phyloP scores from a whole-genome alignment of 306 rosid genomes.

The Corylus avellana region DNA sequence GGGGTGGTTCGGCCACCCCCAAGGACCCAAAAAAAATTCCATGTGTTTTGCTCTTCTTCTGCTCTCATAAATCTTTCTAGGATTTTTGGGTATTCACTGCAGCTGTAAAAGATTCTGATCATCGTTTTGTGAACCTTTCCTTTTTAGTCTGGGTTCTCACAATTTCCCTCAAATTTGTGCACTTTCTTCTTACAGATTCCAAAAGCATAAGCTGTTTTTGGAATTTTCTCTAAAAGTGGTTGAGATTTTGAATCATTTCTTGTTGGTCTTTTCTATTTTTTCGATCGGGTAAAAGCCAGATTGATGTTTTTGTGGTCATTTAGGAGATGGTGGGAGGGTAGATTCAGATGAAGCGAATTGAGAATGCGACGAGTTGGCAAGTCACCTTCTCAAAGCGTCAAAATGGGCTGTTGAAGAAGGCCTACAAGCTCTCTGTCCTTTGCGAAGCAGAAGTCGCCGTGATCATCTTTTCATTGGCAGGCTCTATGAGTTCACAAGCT shows the following conservation, averaged over 20 bases:
- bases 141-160: conserved; percentile 3
- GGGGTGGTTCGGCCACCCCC: too few species aligned
- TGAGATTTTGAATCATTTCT: background rate
- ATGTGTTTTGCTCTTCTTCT: background rate
- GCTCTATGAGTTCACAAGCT: conserved; percentile 56
- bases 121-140: too few species aligned
- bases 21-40: background rate
- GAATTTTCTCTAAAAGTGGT: conserved; percentile 6
- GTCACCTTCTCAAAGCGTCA: conserved; percentile 67
- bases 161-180: background rate
- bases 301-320: background rate
- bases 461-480: conserved; percentile 70
- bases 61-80: background rate
- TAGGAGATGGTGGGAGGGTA: conserved; percentile 68
- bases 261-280: background rate
- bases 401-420: conserved; percentile 66
- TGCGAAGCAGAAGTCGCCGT: conserved; percentile 65
- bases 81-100: conserved; percentile 4
- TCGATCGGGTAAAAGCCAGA: background rate
- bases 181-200: background rate
- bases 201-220: background rate
- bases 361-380: conserved; percentile 54
- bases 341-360: conserved; percentile 59
- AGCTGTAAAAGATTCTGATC: too few species aligned
- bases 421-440: conserved; percentile 63